Conservation (phyloP, 305 asterid species). For the Andrographis paniculata region DNA sequence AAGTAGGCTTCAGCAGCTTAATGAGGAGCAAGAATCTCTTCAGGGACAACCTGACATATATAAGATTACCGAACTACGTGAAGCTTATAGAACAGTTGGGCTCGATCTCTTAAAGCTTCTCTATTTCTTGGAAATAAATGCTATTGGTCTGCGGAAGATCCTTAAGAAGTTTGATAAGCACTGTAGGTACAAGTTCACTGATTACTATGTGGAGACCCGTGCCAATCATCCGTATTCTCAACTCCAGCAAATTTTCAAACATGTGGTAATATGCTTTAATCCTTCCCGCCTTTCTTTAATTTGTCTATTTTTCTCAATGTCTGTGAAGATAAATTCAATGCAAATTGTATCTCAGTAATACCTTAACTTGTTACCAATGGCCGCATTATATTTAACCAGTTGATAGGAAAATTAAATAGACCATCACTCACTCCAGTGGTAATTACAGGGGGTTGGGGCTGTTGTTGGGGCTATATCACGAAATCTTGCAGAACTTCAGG, state of each 20-base stretch:
- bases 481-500: slow-evolving; percentile 94
- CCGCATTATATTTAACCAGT: not conserved
- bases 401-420: not conserved
- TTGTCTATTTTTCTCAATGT: not conserved
- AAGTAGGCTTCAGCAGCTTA: slow-evolving; percentile 64
- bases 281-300: slow-evolving; percentile 11
- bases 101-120: slow-evolving; percentile 86
- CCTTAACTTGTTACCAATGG: not conserved
- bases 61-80: slow-evolving; percentile 68
- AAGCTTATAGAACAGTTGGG: slow-evolving; percentile 83
- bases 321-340: not conserved
- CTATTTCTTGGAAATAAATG: slow-evolving; percentile 80
- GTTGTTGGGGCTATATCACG: slow-evolving; percentile 98
- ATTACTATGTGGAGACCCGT: slow-evolving; percentile 91
- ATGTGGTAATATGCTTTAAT: slow-evolving; percentile 63
- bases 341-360: slow-evolving; percentile 3
- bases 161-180: slow-evolving; percentile 96
- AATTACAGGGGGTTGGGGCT: slow-evolving; percentile 83
- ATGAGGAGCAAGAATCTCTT: slow-evolving; percentile 62
- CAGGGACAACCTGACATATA: slow-evolving; percentile 80
- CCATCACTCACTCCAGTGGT: slow-evolving; percentile 2
- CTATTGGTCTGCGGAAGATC: slow-evolving; percentile 89
- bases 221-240: slow-evolving; percentile 98
- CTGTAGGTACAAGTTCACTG: slow-evolving; percentile 79
- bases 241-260: slow-evolving; percentile 96